Conservation (phyloP, 805 yeast genomes). For the Candida coleopterorum region DNA sequence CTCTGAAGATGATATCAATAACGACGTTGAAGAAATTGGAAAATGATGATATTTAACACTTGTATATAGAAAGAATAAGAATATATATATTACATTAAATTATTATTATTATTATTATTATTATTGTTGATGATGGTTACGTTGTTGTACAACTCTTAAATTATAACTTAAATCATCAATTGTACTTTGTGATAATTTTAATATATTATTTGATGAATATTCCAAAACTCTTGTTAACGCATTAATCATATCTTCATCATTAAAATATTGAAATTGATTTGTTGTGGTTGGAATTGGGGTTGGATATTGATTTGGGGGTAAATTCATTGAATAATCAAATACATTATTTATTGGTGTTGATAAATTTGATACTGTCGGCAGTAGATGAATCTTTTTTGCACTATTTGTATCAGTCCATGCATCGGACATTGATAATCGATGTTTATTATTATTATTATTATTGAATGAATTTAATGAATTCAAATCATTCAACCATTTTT, state of each 20-base stretch:
- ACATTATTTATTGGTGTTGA: not conserved
- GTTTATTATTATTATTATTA: constrained; percentile 1
- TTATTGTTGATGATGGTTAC: not conserved
- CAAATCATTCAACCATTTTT: constrained; percentile 6
- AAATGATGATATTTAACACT: not conserved
- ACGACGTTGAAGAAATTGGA: not conserved
- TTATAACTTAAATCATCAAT: constrained; percentile 23
- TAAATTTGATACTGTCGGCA: not conserved
- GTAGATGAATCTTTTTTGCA: not conserved
- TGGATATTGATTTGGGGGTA: constrained; percentile 2
- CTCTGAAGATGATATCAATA: constrained; percentile 32
- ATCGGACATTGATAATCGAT: not conserved
- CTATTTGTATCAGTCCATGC: not conserved
- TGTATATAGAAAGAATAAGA: not conserved
- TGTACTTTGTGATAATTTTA: constrained; percentile 17
- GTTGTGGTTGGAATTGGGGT: not conserved
- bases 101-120: too few species aligned
- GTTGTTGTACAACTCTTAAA: constrained; percentile 14
- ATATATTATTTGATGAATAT: constrained; percentile 13
- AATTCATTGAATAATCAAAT: not conserved
- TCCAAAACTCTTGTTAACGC: constrained; percentile 16
- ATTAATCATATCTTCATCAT: constrained; percentile 11
- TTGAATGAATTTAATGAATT: not conserved
- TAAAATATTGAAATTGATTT: constrained; percentile 1
- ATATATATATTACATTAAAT: not conserved